phyloP scores from a whole-genome alignment of 441 rosid genomes.

The Adansonia madagascariensis region DNA sequence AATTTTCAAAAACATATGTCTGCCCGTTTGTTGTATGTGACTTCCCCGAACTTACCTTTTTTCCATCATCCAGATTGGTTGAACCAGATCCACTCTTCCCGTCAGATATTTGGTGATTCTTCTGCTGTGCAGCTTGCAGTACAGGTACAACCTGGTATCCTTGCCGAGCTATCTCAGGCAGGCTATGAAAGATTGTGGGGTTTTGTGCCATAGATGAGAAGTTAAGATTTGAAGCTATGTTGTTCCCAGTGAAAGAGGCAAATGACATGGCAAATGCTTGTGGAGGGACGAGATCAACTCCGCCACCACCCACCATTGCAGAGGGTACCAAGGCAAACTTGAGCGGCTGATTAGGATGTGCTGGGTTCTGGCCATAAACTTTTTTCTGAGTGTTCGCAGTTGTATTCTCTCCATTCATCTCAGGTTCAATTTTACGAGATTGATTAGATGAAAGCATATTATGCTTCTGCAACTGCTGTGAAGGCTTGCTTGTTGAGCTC shows the following conservation, averaged over 20 bases:
- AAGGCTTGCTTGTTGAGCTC: conserved; percentile 36
- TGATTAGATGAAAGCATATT: conserved; percentile 28
- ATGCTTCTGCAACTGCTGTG: conserved; percentile 34
- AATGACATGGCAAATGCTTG: conserved; percentile 47
- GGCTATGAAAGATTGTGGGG: conserved; percentile 35
- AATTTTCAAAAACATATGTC: conserved; percentile 52
- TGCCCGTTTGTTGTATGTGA: conserved; percentile 38
- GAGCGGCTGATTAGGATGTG: conserved; percentile 41
- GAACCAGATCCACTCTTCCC: conserved; percentile 39
- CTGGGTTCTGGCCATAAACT: conserved; percentile 42
- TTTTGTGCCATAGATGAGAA: conserved; percentile 44
- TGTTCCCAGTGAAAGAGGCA: conserved; percentile 37
- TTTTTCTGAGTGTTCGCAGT: conserved; percentile 34
- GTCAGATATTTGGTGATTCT: conserved; percentile 45
- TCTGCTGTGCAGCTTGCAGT: conserved; percentile 40
- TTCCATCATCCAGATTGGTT: conserved; percentile 38
- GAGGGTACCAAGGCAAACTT: conserved; percentile 44
- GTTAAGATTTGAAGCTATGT: conserved; percentile 45
- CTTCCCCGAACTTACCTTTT: conserved; percentile 39
- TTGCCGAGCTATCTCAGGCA: conserved; percentile 32
- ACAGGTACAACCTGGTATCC: conserved; percentile 42
- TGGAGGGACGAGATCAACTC: conserved; percentile 34
- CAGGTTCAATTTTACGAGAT: conserved; percentile 41
- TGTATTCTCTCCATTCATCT: conserved; percentile 38
- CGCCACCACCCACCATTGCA: conserved; percentile 25